Base-by-base conservation (phyloP, 2,329 filamentous ascomycete species). In the Colletotrichum navitas region DNA sequence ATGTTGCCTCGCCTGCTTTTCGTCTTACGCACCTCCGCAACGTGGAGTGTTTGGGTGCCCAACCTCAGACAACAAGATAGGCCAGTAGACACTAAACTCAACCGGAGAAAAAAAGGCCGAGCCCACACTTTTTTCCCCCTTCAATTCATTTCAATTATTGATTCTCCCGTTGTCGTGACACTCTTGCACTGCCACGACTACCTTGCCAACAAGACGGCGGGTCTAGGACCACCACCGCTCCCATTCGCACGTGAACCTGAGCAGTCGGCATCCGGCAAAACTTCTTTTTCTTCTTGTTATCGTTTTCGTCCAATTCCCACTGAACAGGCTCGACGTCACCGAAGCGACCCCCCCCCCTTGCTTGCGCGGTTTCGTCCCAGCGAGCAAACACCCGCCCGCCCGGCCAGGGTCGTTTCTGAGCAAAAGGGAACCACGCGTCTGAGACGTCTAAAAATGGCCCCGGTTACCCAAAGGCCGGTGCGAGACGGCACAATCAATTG, bases 381-480 rank as follows among this genome's bases (percentile, higher is more conserved):
- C 51, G 63, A 49, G 21, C 56, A 26, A 34, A 26, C 66, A n/a
- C 62, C 36, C 11, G 49, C 47, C 56, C 66, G 18, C 62, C 36
- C 11, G 49, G 56, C 56, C 47, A 36, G 39, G 52, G 54, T 63
- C 32, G 51, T 63, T 68, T 63, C 34, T 32, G 14, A 32, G 43
- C n/a, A 36, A 24, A 60, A 55, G 55, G 51, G 58, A 68, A 58
- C 51, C 34, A 63, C 68, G 68, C 58, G 51, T 52, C 68, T 63
- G 68, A 68, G 68, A 68, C 68, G 64, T 71, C 68, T 68, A 59
- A 68, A 68, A 68, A 58, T 71, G 68, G 51, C 68, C 34, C 34
- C 5, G 32, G 61, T 39, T n/a, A 47, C 47, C 29, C 21, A 32
- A 62, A n/a, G 43, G 59, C 59, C 7, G 21, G 21, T 32, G 60